Evolutionary conservation across 805 yeast genomes (phyloP).

Genomic region (Suhomyces vadensis): DNA sequence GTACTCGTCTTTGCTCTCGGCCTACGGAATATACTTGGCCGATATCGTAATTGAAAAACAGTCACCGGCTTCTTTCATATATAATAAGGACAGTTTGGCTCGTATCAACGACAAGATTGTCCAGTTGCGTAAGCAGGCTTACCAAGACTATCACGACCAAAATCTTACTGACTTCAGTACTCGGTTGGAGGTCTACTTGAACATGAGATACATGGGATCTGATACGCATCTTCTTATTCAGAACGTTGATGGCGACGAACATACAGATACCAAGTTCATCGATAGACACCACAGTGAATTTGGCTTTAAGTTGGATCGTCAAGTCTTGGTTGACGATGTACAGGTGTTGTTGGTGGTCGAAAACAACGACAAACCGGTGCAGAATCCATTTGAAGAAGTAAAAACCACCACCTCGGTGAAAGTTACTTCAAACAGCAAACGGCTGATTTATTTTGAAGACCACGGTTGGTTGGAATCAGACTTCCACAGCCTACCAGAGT

Average conservation of each 20-base stretch:
- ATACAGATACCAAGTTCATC: slow-evolving; percentile 26
- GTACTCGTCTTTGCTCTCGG: slow-evolving; percentile 81
- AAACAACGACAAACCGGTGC: slow-evolving; percentile 13
- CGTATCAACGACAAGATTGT: slow-evolving; percentile 48
- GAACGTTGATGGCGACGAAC: slow-evolving; percentile 21
- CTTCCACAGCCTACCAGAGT: slow-evolving; percentile 23
- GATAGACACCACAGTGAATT: slow-evolving; percentile 34
- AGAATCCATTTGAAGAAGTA: slow-evolving; percentile 22
- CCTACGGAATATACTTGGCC: slow-evolving; percentile 86
- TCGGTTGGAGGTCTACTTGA: slow-evolving; percentile 62
- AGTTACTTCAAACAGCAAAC: slow-evolving; percentile 1
- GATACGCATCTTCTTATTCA: slow-evolving; percentile 82
- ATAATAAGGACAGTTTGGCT: slow-evolving; percentile 24
- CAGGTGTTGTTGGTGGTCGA: slow-evolving; percentile 27
- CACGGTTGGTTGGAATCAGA: slow-evolving; percentile 44
- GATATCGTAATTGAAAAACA: slow-evolving; percentile 41
- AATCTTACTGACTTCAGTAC: slow-evolving; percentile 48
- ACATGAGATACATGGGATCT: slow-evolving; percentile 84
- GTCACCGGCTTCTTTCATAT: slow-evolving; percentile 33
- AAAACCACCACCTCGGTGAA: background rate
- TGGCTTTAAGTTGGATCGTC: slow-evolving; percentile 38
- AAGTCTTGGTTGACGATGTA: slow-evolving; percentile 39
- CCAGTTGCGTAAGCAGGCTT: slow-evolving; percentile 45
- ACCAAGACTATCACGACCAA: slow-evolving; percentile 44
- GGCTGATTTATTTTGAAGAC: slow-evolving; percentile 54